These are phyloP conservation scores for Leccinum pachyderme DNA, from an alignment of 1,284 basidiomycete species.

Conservation along the genomic window DNA sequence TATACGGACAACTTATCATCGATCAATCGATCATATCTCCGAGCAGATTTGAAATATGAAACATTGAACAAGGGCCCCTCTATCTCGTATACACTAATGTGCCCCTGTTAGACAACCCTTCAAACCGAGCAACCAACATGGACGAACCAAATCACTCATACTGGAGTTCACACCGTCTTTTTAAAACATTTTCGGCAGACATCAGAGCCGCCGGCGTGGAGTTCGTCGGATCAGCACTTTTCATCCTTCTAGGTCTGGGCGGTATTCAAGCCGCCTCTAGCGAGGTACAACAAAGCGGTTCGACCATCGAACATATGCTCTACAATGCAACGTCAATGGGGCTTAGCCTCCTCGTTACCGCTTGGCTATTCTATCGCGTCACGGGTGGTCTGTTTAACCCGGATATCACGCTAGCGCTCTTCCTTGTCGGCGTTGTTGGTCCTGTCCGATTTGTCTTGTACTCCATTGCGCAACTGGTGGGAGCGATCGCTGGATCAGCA, in stretches of 20 bases:
- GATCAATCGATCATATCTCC: too few relatives aligned
- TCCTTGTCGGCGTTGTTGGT: slow-evolving; percentile 56
- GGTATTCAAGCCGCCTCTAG: slow-evolving; percentile 53
- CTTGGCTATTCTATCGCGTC: slow-evolving; percentile 74
- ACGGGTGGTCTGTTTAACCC: slow-evolving; percentile 75
- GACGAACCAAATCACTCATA: slow-evolving; percentile 1
- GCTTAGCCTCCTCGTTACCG: slow-evolving; percentile 63
- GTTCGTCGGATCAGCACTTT: slow-evolving; percentile 56
- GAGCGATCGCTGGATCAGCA: slow-evolving; percentile 61
- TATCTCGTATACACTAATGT: too few relatives aligned
- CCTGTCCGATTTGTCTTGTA: slow-evolving; percentile 64
- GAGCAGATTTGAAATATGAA: too few relatives aligned
- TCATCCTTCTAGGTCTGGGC: slow-evolving; percentile 61
- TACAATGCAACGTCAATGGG: slow-evolving; percentile 68
- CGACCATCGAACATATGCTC: slow-evolving; percentile 43
- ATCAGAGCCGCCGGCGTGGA: slow-evolving; percentile 49
- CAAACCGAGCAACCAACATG: slow-evolving; percentile 6
- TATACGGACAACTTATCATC: too few relatives aligned
- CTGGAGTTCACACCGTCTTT: slow-evolving; percentile 29
- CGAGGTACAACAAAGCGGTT: slow-evolving; percentile 28
- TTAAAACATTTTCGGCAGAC: slow-evolving; percentile 33
- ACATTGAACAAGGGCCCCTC: too few relatives aligned
- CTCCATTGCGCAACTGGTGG: slow-evolving; percentile 60
- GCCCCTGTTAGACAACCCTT: too few relatives aligned
- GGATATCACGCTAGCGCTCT: slow-evolving; percentile 61